Percentiles rank a stretch among this genome's conserved stretches.
These are phyloP conservation scores for Brassica napus DNA, from an alignment of 345 rosid genomes.

Conservation along the genomic window DNA sequence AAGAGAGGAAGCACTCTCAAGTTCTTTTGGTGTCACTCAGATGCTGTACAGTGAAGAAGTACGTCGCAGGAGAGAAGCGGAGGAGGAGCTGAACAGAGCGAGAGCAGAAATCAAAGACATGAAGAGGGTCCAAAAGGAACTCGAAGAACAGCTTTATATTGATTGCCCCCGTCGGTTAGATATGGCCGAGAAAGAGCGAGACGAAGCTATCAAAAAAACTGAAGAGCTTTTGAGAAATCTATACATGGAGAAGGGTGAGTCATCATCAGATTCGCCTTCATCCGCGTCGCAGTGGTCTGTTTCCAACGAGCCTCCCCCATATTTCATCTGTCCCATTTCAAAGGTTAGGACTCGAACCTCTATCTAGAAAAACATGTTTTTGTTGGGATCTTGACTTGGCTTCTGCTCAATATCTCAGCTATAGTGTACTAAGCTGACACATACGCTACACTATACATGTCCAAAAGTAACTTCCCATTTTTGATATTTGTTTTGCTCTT, in stretches of 20 bases:
- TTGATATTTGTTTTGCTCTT: not conserved
- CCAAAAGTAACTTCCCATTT: not conserved
- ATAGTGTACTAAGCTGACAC: slow-evolving; percentile 2
- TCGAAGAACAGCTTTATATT: slow-evolving; percentile 32
- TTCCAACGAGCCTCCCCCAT: slow-evolving; percentile 41
- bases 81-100: slow-evolving; percentile 28
- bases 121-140: slow-evolving; percentile 38
- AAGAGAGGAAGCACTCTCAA: slow-evolving; percentile 39
- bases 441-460: not conserved
- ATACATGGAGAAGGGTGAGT: slow-evolving; percentile 24
- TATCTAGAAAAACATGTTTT: not conserved
- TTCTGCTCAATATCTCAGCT: slow-evolving; percentile 17
- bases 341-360: slow-evolving; percentile 32
- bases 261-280: slow-evolving; percentile 38
- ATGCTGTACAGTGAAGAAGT: slow-evolving; percentile 35
- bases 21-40: slow-evolving; percentile 38
- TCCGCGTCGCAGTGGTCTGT: slow-evolving; percentile 26
- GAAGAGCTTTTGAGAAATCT: slow-evolving; percentile 35
- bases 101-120: slow-evolving; percentile 34
- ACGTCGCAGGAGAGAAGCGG: slow-evolving; percentile 27
- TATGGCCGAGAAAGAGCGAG: slow-evolving; percentile 36
- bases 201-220: slow-evolving; percentile 31
- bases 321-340: slow-evolving; percentile 48
- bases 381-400: not conserved
- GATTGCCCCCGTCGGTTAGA: slow-evolving; percentile 27